Evolutionary conservation across 2,329 filamentous ascomycete species (phyloP).

Genomic region (Botryosphaeria dothidea): DNA sequence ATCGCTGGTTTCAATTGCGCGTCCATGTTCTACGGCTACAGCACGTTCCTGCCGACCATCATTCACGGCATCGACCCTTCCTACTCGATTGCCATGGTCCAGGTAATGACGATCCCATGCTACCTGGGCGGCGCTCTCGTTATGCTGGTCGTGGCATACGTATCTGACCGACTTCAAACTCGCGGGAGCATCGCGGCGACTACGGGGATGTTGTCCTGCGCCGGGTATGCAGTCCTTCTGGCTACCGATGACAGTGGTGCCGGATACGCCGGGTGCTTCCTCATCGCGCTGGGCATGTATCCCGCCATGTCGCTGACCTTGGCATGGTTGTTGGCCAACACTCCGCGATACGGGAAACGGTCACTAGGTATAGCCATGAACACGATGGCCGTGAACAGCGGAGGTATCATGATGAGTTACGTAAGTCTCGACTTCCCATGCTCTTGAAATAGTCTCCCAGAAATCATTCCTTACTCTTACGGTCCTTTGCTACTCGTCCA

Average conservation of each 20-base stretch:
- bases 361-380: constrained; percentile 72
- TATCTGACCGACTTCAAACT: constrained; percentile 68
- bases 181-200: constrained; percentile 61
- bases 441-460: too few relatives aligned
- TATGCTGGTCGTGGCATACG: constrained; percentile 65
- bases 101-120: constrained; percentile 76
- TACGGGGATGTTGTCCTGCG: constrained; percentile 65
- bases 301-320: constrained; percentile 57
- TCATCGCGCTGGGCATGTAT: constrained; percentile 75
- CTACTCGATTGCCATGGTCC: constrained; percentile 66
- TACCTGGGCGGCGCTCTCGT: constrained; percentile 71
- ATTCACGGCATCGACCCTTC: constrained; percentile 65
- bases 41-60: constrained; percentile 77
- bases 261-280: constrained; percentile 74
- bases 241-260: constrained; percentile 61
- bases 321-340: constrained; percentile 65
- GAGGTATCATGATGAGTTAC: constrained; percentile 74
- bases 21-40: constrained; percentile 77
- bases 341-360: constrained; percentile 73
- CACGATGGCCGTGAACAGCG: constrained; percentile 68
- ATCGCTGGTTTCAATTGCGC: constrained; percentile 71
- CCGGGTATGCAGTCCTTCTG: constrained; percentile 54
- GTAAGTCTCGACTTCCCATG: constrained; percentile 42
- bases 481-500: too few relatives aligned
- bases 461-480: too few relatives aligned